These are phyloP conservation scores for Dothidotthia symphoricarpi DNA, from an alignment of 2,329 filamentous ascomycete genomes.

Conservation along the genomic window DNA sequence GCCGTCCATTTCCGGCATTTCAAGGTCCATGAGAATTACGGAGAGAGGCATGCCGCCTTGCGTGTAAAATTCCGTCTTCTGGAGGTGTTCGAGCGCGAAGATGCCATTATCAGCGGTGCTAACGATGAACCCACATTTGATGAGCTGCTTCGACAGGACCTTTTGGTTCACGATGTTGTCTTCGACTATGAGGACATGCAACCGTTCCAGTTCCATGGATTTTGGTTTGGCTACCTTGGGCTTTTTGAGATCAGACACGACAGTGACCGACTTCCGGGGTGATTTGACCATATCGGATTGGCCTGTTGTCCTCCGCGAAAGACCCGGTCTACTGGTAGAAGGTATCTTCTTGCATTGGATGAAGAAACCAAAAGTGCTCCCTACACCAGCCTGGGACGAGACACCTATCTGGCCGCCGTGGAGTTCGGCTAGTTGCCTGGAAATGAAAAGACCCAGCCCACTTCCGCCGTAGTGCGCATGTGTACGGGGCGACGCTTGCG, in stretches of 20 bases:
- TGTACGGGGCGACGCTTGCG: conserved; percentile 36
- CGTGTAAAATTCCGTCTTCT: conserved; percentile 16
- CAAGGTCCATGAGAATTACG: conserved; percentile 39
- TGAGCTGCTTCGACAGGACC: conserved; percentile 35
- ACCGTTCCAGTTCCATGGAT: conserved; percentile 1
- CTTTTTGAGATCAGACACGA: too few species aligned
- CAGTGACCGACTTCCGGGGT: too few species aligned
- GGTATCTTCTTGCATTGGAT: conserved; percentile 25
- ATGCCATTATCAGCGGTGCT: conserved; percentile 36
- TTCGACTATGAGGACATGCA: conserved; percentile 37
- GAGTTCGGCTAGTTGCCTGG: conserved; percentile 35
- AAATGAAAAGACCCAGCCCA: conserved; percentile 41
- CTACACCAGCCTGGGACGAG: conserved; percentile 27
- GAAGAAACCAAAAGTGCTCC: conserved; percentile 39
- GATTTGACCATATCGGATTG: not conserved
- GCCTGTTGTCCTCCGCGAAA: conserved; percentile 3
- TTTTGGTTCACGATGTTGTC: conserved; percentile 42
- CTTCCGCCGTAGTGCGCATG: conserved; percentile 38
- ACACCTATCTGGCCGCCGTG: conserved; percentile 40
- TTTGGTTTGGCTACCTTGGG: not conserved
- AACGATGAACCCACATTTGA: conserved; percentile 29
- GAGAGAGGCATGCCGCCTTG: conserved; percentile 21
- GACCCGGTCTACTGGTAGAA: conserved; percentile 3
- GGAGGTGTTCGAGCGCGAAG: conserved; percentile 28
- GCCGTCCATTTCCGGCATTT: conserved; percentile 44